Evolutionary conservation across 225 moss, liverwort and hornwort genomes (phyloP).

Genomic region (Pseudisothecium myosuroides): DNA sequence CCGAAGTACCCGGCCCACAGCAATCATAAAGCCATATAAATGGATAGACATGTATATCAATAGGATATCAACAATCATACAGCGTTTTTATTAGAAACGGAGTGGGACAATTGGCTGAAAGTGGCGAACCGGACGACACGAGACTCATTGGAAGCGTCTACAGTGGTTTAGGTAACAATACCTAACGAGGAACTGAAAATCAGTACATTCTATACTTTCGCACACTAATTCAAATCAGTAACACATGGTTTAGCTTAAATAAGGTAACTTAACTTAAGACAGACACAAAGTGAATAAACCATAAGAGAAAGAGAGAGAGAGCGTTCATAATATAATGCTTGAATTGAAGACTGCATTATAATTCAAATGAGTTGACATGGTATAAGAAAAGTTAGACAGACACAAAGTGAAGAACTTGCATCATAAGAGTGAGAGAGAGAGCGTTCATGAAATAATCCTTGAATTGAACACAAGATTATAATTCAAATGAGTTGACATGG

Average conservation of each 20-base stretch:
- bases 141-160: background rate
- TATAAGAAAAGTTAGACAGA: too few species aligned
- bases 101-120: background rate
- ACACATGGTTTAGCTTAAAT: background rate
- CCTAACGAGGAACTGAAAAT: background rate
- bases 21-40: background rate
- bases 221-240: background rate
- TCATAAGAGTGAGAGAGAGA: too few species aligned
- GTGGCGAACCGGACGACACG: too few species aligned
- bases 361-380: too few species aligned
- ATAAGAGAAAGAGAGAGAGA: background rate
- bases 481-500: background rate
- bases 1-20: background rate
- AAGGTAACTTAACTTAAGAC: background rate
- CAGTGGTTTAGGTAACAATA: too few species aligned
- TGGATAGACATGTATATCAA: background rate
- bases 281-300: background rate
- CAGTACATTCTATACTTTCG: background rate
- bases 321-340: slow-evolving; percentile 30
- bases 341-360: slow-evolving; percentile 38
- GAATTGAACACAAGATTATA: background rate
- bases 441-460: too few species aligned
- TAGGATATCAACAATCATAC: background rate
- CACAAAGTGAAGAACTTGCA: background rate
- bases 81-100: background rate